Percentiles rank a stretch among this genome's conserved stretches.
phyloP scores from a whole-genome alignment of 805 yeast genomes.

The Candida tammaniensis region DNA sequence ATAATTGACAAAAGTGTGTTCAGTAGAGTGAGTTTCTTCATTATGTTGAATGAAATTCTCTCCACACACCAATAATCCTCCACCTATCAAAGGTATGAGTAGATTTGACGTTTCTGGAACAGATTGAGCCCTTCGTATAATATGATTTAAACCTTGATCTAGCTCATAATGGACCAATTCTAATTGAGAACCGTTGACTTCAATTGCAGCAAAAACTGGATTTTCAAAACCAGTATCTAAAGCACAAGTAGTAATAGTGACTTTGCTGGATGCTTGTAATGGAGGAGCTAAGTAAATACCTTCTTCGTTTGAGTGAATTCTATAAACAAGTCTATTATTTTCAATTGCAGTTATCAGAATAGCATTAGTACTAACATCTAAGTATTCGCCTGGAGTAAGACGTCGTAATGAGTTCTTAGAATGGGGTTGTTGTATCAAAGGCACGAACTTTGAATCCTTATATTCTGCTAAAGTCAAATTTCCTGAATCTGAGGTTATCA shows the following conservation, averaged over 20 bases:
- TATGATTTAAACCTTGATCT: conserved; percentile 82
- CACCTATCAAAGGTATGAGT: conserved; percentile 59
- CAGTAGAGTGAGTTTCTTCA: conserved; percentile 25
- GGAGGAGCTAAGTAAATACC: conserved; percentile 66
- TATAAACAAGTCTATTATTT: conserved; percentile 67
- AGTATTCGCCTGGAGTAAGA: conserved; percentile 68
- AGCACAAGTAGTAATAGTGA: conserved; percentile 55
- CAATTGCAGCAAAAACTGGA: conserved; percentile 82
- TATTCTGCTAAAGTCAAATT: conserved; percentile 54
- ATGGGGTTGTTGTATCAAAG: conserved; percentile 60
- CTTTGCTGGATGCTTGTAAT: conserved; percentile 57
- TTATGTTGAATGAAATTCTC: conserved; percentile 49
- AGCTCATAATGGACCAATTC: conserved; percentile 69
- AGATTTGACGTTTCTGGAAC: conserved; percentile 41
- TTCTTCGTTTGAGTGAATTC: conserved; percentile 47
- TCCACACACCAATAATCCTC: conserved; percentile 67
- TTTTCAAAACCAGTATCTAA: conserved; percentile 78
- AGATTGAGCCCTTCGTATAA: conserved; percentile 43
- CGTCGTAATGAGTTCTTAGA: conserved; percentile 75
- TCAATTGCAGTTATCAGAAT: conserved; percentile 71
- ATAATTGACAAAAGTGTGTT: conserved; percentile 43
- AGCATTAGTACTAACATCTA: conserved; percentile 74
- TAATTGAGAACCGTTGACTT: conserved; percentile 39
- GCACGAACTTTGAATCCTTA: conserved; percentile 38
- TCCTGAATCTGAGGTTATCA: conserved; percentile 80